A percentile compares a stretch with the other conserved stretches of the same genome.
Evolutionary conservation across 768 basidiomycete species (phyloP).

Genomic region (Russula vinacea): DNA sequence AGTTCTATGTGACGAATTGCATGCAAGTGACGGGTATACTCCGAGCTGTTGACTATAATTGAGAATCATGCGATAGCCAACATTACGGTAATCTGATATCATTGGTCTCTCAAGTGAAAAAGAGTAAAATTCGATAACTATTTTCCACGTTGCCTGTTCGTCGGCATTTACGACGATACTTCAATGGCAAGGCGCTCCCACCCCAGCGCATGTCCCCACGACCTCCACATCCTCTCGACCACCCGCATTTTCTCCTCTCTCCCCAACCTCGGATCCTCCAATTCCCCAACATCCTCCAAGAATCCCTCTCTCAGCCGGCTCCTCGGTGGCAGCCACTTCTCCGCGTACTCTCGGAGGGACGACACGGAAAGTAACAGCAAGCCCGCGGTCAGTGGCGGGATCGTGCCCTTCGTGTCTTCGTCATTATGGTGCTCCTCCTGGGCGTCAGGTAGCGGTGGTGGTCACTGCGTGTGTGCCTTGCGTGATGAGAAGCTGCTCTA

Average conservation of each 20-base stretch:
- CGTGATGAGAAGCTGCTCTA: conserved; percentile 64
- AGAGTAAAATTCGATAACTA: neutral
- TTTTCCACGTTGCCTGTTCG: neutral
- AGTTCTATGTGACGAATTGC: too few relatives aligned
- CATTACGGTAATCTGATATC: too few relatives aligned
- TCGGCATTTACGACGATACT: conserved; percentile 4
- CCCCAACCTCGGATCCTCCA: conserved; percentile 71
- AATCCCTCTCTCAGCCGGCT: conserved; percentile 74
- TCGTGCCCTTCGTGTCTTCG: conserved; percentile 32
- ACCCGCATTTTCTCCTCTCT: conserved; percentile 72
- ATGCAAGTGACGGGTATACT: too few relatives aligned
- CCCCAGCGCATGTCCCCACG: conserved; percentile 69
- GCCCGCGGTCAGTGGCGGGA: conserved; percentile 64
- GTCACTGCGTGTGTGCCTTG: conserved; percentile 38
- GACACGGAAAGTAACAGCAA: conserved; percentile 69
- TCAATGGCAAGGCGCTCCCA: conserved; percentile 45
- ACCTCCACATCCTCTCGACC: conserved; percentile 84
- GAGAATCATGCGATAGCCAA: too few relatives aligned
- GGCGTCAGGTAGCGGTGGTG: conserved; percentile 1
- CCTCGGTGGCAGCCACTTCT: conserved; percentile 50
- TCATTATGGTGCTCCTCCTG: conserved; percentile 5
- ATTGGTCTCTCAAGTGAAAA: too few relatives aligned
- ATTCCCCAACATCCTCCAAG: conserved; percentile 76
- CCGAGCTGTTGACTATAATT: too few relatives aligned
- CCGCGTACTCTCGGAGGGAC: conserved; percentile 62